Evolutionary conservation across 2,329 filamentous ascomycete species (phyloP), one percentile per base, ranked within the genome.

Genomic region (Neofusicoccum cordaticola): DNA sequence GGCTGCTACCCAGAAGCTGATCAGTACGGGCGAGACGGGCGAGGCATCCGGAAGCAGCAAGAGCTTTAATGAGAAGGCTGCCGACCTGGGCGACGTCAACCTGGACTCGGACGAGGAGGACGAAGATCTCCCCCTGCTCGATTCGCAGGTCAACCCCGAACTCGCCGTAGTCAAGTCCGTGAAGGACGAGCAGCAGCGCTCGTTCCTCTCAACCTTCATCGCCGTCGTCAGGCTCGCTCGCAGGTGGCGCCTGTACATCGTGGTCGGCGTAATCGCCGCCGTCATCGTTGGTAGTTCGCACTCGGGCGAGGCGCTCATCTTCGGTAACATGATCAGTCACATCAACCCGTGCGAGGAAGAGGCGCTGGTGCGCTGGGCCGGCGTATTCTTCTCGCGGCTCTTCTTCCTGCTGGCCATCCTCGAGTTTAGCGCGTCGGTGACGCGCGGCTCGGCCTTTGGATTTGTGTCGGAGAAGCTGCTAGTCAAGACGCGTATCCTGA

Each of bases 321-420:
- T 62, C 35, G 58, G 58, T 17, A 62, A 62, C 34, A 62, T 51
- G 58, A 51, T 62, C 19, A 34, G 45, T 13, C 34, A 41, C 9
- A 50, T 62, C 35, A 51, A 42, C 34, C 58, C 58, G 2, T 62
- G 58, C 45, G 42, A 50, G 17, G 57, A 61, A 1, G 57, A 61
- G 34, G 15, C 42, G 2, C 34, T 61, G 1, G 57, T 61, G 13
- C 58, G 45, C 13, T 51, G 45, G 58, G 8, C 31, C 15, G 58
- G 58, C 8, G n/a, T 51, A 17, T 50, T 62, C 45, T 62, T 62
- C 35, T 37, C 45, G 2, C 45, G 44, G 2, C 44, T 62, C 19
- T 62, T 62, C 45, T 62, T 62, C 35, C 45, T 62, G 12, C 22
- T 62, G 12, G 58, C 58, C 8, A 22, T 62, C 19, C 34, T 62